Conservation (phyloP, 352 stramenopile genomes). For the Pythium apleroticum region DNA sequence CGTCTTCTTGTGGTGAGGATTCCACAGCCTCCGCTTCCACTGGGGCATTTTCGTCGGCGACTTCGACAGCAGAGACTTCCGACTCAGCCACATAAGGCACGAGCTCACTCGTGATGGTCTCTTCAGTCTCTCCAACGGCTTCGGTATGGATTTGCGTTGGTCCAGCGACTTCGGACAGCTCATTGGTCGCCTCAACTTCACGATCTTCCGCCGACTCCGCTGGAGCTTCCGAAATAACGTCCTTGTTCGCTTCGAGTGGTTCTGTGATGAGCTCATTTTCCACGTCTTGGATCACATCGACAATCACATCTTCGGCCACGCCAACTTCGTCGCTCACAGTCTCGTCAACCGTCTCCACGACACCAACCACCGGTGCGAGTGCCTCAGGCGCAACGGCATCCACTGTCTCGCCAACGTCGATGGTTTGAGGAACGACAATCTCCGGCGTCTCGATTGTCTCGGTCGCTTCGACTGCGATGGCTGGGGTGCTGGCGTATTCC, state of each 20-base stretch:
- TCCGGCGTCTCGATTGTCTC: background rate
- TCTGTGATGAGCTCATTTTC: background rate
- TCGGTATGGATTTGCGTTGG: too few relatives aligned
- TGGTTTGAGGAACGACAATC: background rate
- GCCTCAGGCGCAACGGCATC: background rate
- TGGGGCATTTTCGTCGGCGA: background rate
- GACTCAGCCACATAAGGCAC: too few relatives aligned
- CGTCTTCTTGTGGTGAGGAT: background rate
- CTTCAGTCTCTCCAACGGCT: too few relatives aligned
- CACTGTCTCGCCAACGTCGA: background rate
- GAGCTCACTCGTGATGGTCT: too few relatives aligned
- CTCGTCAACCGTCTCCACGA: background rate
- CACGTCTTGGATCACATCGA: background rate
- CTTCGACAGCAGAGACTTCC: too few relatives aligned
- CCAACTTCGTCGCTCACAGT: background rate
- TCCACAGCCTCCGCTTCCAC: background rate
- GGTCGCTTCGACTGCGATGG: background rate
- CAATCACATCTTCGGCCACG: background rate
- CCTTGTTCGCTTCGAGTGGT: background rate
- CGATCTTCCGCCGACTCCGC: background rate
- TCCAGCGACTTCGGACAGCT: background rate
- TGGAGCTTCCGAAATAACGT: background rate
- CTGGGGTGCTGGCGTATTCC: background rate
- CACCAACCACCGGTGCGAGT: background rate
- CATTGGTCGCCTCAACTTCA: background rate